These are phyloP conservation scores for Scleroderma citrinum DNA, from an alignment of 768 basidiomycete species.

Conservation along the genomic window DNA sequence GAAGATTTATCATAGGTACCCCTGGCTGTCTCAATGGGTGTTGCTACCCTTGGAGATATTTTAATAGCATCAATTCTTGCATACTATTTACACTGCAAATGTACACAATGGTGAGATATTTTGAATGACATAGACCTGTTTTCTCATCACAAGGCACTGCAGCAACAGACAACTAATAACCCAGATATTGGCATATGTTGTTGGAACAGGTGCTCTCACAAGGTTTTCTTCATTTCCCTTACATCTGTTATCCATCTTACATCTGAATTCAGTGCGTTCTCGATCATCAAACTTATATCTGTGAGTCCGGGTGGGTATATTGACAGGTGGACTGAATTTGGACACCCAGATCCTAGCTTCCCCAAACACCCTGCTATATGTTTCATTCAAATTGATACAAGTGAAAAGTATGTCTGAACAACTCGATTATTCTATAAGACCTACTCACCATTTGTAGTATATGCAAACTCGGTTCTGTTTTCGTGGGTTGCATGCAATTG, in stretches of 20 bases:
- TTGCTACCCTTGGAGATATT: neutral
- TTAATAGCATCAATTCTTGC: neutral
- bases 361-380: neutral
- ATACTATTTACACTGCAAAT: neutral
- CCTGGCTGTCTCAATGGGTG: neutral
- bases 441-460: neutral
- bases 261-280: neutral
- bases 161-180: slow-evolving; percentile 5
- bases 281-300: neutral
- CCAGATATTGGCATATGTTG: slow-evolving; percentile 5
- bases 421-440: neutral
- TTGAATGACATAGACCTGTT: neutral
- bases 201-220: slow-evolving; percentile 8
- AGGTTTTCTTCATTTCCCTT: slow-evolving; percentile 3
- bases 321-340: too few species aligned
- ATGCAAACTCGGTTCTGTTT: neutral
- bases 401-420: neutral
- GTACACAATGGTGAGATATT: neutral
- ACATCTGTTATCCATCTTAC: neutral
- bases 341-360: neutral
- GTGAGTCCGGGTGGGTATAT: neutral
- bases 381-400: neutral
- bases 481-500: neutral
- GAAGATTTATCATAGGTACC: neutral
- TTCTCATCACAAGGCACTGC: neutral